Base-by-base conservation (phyloP, 495 filamentous ascomycete genomes). In the Aspergillus taichungensis region DNA sequence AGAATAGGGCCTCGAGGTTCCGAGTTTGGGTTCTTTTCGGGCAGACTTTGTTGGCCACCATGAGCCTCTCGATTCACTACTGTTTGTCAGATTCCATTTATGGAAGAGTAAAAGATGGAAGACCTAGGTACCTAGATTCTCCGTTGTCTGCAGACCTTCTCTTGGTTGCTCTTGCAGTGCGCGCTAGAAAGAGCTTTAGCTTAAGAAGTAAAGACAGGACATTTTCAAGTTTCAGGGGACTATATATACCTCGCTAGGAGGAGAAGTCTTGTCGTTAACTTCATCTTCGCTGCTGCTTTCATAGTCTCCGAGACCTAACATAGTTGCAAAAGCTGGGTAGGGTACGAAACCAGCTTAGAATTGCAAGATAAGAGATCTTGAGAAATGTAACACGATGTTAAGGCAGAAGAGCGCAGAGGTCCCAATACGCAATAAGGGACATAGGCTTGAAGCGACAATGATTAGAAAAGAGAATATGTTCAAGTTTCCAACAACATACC, bases 251-350 rank as follows among this genome's bases (percentile, higher is more conserved):
- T 62, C 49, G 30, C 42, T 12, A 14, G 50, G 30, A 11, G 46
- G 38, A 45, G 46, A 29, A 8, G 31, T n/a, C 31, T 51, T 44
- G 27, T 28, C 34, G 13, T 65, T 61, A 41, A 70, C 68, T 32
- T 83, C 79, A 32, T 87, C 85, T 37, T 88, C 86, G 46, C 86
- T 85, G 57, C 85, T 90, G 62, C 84, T 89, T 27, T 76, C 81
- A 61, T 92, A 92, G 37, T 64, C 71, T 8, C 79, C 83, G 3
- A 92, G 74, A 10, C 74, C 78, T 31, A 75, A 73, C 85, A 88
- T 89, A 37, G 43, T 54, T 18, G 29, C 18, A 32, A 29, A 5
- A n/a, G 31, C 9, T 8, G 28, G 1, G 14, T 42, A 6, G 28
- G 28, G 11, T 52, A 30, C 34, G 18, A 34, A 24, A 24, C 18